These are phyloP conservation scores for Rutidosis leptorrhynchoides DNA, from an alignment of 129 eudicot species.

Conservation along the genomic window DNA sequence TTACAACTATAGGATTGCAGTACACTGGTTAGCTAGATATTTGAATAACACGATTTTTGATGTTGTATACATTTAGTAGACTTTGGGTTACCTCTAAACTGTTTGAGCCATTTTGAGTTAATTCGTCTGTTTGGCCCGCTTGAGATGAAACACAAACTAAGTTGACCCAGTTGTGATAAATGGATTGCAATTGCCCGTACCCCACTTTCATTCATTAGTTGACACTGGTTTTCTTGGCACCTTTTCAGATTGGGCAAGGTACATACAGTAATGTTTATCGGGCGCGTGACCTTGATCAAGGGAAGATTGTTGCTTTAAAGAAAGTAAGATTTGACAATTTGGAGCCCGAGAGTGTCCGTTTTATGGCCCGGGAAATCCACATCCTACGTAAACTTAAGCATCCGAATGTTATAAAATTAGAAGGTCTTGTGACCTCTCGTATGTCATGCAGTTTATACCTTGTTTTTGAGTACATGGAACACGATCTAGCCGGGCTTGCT, in stretches of 20 bases:
- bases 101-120: background rate
- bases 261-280: slow-evolving; percentile 86
- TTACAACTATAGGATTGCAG: background rate
- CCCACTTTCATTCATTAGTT: slow-evolving; percentile 7
- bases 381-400: slow-evolving; percentile 74
- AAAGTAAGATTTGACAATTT: slow-evolving; percentile 77
- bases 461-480: slow-evolving; percentile 93
- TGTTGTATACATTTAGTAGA: background rate
- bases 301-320: slow-evolving; percentile 87
- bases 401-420: slow-evolving; percentile 82
- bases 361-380: slow-evolving; percentile 89
- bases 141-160: background rate
- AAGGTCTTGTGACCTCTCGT: slow-evolving; percentile 82
- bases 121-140: background rate
- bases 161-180: background rate
- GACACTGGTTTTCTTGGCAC: slow-evolving; percentile 11
- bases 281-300: slow-evolving; percentile 80
- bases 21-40: too few relatives aligned
- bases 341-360: slow-evolving; percentile 84
- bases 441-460: slow-evolving; percentile 88
- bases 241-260: slow-evolving; percentile 89
- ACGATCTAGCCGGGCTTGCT: slow-evolving; percentile 86
- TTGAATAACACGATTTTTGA: background rate
- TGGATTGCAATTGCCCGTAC: background rate
- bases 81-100: background rate